phyloP scores from a whole-genome alignment of 768 basidiomycete genomes.

The Panellus pusillus region DNA sequence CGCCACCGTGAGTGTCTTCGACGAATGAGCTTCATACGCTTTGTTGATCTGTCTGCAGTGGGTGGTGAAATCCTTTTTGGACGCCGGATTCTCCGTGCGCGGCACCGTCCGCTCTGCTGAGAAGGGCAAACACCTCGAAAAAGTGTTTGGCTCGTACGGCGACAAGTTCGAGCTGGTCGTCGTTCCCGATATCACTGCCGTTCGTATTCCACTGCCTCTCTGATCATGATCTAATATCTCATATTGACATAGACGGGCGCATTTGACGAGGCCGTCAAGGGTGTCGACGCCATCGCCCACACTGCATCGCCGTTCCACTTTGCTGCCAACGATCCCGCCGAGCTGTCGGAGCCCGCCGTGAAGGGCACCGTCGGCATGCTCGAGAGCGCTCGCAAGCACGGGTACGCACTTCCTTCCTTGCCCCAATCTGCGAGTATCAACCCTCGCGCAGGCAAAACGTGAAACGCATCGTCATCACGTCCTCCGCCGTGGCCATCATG shows the following conservation, averaged over 20 bases:
- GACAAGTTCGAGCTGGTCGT: slow-evolving; percentile 64
- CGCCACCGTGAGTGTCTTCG: no score
- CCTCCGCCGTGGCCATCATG: no score
- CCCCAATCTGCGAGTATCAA: no score
- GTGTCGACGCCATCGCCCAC: slow-evolving; percentile 69
- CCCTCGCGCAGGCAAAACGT: no score
- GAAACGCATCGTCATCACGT: no score
- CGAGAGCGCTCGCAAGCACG: slow-evolving; percentile 31
- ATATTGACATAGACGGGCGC: slow-evolving; percentile 48
- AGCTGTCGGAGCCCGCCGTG: slow-evolving; percentile 36
- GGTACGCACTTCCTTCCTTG: no score
- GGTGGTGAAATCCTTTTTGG: slow-evolving; percentile 54
- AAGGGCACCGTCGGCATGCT: slow-evolving; percentile 40
- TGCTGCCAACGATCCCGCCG: slow-evolving; percentile 43
- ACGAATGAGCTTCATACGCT: no score
- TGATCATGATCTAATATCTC: no score
- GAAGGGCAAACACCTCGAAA: slow-evolving; percentile 58
- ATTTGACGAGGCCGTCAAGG: slow-evolving; percentile 79
- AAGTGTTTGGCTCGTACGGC: slow-evolving; percentile 53
- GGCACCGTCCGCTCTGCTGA: slow-evolving; percentile 64
- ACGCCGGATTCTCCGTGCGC: slow-evolving; percentile 60
- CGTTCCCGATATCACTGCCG: slow-evolving; percentile 62
- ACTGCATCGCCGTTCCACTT: slow-evolving; percentile 62
- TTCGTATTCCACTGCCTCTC: slow-evolving; percentile 8
- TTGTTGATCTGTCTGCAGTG: slow-evolving; percentile 28